A percentile compares a stretch with the other conserved stretches of the same genome.
These are phyloP conservation scores for Cnidoscolus chayamansa DNA, from an alignment of 441 rosid genomes.

Conservation along the genomic window DNA sequence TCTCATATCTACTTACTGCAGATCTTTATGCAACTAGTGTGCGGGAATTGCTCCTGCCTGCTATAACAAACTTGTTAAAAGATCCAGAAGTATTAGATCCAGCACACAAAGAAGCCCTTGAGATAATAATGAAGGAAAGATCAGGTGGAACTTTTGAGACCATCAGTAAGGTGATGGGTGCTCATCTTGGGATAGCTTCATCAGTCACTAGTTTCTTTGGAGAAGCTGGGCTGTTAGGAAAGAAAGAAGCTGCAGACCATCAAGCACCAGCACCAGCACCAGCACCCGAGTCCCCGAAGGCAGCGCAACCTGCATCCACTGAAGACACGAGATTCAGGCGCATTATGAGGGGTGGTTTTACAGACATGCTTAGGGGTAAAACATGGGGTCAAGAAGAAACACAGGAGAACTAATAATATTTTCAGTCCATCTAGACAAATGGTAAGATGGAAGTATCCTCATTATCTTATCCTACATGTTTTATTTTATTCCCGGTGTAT, in stretches of 20 bases:
- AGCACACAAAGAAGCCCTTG: conserved; percentile 93
- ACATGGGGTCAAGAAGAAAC: conserved; percentile 58
- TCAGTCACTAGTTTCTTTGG: conserved; percentile 89
- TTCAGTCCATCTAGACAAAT: neutral
- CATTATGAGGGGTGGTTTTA: conserved; percentile 86
- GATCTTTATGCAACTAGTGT: conserved; percentile 68
- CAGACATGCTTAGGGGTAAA: conserved; percentile 83
- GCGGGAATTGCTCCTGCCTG: conserved; percentile 72
- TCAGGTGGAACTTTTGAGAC: conserved; percentile 83
- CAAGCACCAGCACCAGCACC: conserved; percentile 35
- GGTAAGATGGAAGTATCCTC: conserved; percentile 27
- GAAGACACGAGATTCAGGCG: conserved; percentile 93
- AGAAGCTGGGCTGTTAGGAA: conserved; percentile 74
- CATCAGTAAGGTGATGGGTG: conserved; percentile 89
- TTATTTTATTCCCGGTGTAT: neutral
- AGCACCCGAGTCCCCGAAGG: conserved; percentile 54
- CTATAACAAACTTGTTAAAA: conserved; percentile 77
- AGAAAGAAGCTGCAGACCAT: conserved; percentile 60
- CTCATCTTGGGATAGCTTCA: conserved; percentile 86
- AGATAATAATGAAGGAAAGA: conserved; percentile 85
- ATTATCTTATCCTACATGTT: conserved; percentile 1
- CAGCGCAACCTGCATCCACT: conserved; percentile 34
- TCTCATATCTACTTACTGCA: conserved; percentile 31
- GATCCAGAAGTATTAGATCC: conserved; percentile 89
- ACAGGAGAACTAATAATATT: conserved; percentile 29